Percentiles rank a stretch among this genome's conserved stretches.
phyloP scores from a whole-genome alignment of 768 basidiomycete species.

The Mycena floridula region DNA sequence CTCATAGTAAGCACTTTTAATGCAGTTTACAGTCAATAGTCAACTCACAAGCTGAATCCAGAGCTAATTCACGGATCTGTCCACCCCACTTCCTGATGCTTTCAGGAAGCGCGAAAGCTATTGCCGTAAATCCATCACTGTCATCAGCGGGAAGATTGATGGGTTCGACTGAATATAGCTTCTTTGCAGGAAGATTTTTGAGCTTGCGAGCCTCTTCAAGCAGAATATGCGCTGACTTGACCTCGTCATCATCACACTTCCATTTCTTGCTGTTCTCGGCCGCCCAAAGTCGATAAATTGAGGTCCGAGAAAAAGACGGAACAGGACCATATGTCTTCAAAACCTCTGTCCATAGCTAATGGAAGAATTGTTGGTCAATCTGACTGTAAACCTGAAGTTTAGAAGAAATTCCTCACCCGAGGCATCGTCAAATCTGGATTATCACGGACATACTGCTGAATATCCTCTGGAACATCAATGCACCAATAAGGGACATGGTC shows the following conservation, averaged over 20 bases:
- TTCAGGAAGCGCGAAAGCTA: slow-evolving; percentile 22
- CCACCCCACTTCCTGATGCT: slow-evolving; percentile 4
- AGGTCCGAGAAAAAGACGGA: slow-evolving; percentile 7
- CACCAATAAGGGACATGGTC: slow-evolving; percentile 14
- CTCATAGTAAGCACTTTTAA: not conserved
- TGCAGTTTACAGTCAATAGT: not conserved
- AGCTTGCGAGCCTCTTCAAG: slow-evolving; percentile 2
- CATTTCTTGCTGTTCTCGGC: slow-evolving; percentile 5
- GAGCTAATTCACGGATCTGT: slow-evolving; percentile 16
- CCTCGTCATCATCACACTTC: slow-evolving; percentile 10
- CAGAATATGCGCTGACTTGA: slow-evolving; percentile 11
- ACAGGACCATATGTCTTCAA: slow-evolving; percentile 6
- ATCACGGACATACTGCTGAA: slow-evolving; percentile 4
- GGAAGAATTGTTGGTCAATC: not conserved
- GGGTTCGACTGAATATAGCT: not conserved
- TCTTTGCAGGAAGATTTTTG: not conserved
- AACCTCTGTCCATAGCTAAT: slow-evolving; percentile 13
- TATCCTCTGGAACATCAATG: slow-evolving; percentile 10
- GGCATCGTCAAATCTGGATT: slow-evolving; percentile 3
- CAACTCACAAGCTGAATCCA: slow-evolving; percentile 25
- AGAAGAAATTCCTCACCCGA: no score
- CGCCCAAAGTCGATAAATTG: slow-evolving; percentile 9
- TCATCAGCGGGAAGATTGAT: no score
- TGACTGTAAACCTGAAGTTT: not conserved
- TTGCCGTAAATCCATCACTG: slow-evolving; percentile 12